A percentile compares a stretch with the other conserved stretches of the same genome.
These are phyloP conservation scores for Pseudoturritis turrita DNA, from an alignment of 345 rosid species.

Conservation along the genomic window DNA sequence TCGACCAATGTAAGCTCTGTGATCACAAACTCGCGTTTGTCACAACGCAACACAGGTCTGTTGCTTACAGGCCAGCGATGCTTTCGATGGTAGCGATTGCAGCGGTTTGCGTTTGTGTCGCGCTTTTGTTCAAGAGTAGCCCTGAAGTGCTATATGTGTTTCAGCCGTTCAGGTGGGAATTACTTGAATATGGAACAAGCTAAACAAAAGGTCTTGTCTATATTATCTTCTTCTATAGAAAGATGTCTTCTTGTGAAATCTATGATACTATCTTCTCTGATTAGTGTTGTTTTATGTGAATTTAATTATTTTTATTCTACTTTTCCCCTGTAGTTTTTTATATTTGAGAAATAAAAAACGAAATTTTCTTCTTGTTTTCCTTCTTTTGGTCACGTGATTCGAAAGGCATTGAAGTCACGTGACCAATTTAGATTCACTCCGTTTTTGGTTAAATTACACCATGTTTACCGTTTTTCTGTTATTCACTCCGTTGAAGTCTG, in stretches of 20 bases:
- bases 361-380: no score
- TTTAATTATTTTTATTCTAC: no score
- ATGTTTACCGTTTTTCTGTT: no score
- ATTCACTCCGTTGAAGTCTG: no score
- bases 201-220: no score
- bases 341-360: no score
- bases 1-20: slow-evolving; percentile 61
- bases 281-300: no score
- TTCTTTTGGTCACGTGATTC: no score
- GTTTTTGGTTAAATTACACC: no score
- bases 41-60: slow-evolving; percentile 40
- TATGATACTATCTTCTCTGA: not conserved
- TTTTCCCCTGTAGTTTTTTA: no score
- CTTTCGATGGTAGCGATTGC: slow-evolving; percentile 93
- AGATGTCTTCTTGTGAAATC: not conserved
- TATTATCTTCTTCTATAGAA: not conserved
- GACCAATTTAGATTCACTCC: no score
- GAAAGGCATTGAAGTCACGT: no score
- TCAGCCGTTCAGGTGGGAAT: slow-evolving; percentile 98
- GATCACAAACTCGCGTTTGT: slow-evolving; percentile 49
- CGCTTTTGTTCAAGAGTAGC: slow-evolving; percentile 90
- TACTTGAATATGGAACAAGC: slow-evolving; percentile 76
- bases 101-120: slow-evolving; percentile 96
- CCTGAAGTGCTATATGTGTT: slow-evolving; percentile 87
- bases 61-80: slow-evolving; percentile 90